Evolutionary conservation across 345 rosid species (phyloP), one percentile per base, ranked within the genome.

Genomic region (Camelina laxa): DNA sequence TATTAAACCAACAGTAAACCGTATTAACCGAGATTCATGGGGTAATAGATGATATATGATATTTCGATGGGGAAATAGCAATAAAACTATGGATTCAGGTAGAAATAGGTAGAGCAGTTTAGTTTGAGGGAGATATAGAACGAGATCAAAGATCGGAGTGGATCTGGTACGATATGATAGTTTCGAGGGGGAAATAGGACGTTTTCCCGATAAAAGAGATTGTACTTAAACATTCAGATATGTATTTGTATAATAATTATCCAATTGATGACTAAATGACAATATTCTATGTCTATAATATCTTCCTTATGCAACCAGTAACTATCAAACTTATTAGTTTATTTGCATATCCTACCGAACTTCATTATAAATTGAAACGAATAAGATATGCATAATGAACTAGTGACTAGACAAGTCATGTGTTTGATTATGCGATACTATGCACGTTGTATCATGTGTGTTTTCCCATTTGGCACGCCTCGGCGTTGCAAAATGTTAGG

Each of bases 371-470:
- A 33, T 39, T 27, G n/a, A 24, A 10, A 44, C 22, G 19, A 13
- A 3, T 72, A 30, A 41, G 22, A 53, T 53, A 50, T 16, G n/a
- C 8, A 31, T 58, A 36, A 70, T 35, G 75, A 59, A 60, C 20
- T 22, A 22, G 15, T 31, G 75, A 22, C 39, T 53, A 63, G 55
- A 63, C 55, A 41, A 63, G 35, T 53, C 69, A 63, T 63, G 41
- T 53, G 69, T 72, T 39, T 39, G 17, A 16, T 72, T 24, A 27
- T 62, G 16, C 16, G 7, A 14, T 19, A 42, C n/a, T 21, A 7
- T 74, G 31, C 72, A 66, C n/a, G 60, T 65, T 74, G 72, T 74
- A 38, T 66, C 72, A 65, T 74, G 72, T 65, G 53, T 74, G 14
- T 55, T 53, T 51, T 53, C 33, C 31, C 54, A 8, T n/a, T 38